Evolutionary conservation across 1,284 basidiomycete genomes (phyloP).

Genomic region (Rhizoctonia solani): DNA sequence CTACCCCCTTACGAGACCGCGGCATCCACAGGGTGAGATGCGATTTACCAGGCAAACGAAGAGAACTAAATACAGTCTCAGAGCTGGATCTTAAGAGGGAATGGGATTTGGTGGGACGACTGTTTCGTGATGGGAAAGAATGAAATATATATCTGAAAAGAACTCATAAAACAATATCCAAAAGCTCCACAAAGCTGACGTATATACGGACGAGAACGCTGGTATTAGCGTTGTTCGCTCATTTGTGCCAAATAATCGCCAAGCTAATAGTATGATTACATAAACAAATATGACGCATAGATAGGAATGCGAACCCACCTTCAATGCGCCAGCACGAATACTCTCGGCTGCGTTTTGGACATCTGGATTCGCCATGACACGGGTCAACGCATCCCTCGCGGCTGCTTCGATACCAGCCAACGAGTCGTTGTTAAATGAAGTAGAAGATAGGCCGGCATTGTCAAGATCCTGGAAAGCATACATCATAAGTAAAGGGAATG

Average conservation of each 20-base stretch:
- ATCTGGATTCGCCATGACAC: conserved; percentile 86
- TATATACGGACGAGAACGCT: conserved; percentile 16
- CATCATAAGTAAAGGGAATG: background rate
- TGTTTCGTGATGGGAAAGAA: too few relatives aligned
- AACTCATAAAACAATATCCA: too few relatives aligned
- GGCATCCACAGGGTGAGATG: too few relatives aligned
- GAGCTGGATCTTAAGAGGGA: too few relatives aligned
- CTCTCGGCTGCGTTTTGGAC: conserved; percentile 87
- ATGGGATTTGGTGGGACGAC: too few relatives aligned
- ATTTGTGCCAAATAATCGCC: conserved; percentile 80
- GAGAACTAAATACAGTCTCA: too few relatives aligned
- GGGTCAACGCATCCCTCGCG: conserved; percentile 77
- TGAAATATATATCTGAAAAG: too few relatives aligned
- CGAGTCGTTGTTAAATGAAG: conserved; percentile 57
- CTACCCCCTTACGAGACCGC: too few relatives aligned
- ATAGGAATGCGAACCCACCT: conserved; percentile 56
- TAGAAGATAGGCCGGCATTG: conserved; percentile 42
- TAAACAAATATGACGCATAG: conserved; percentile 1
- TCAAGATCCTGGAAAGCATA: conserved; percentile 45
- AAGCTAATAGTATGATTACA: conserved; percentile 51
- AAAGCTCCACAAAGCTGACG: too few relatives aligned
- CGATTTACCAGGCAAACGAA: too few relatives aligned
- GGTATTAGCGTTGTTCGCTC: conserved; percentile 41
- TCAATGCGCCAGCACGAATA: conserved; percentile 81
- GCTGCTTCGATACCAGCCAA: conserved; percentile 65